phyloP scores from a whole-genome alignment of 495 filamentous ascomycete species.

The Aspergillus asperescens region DNA sequence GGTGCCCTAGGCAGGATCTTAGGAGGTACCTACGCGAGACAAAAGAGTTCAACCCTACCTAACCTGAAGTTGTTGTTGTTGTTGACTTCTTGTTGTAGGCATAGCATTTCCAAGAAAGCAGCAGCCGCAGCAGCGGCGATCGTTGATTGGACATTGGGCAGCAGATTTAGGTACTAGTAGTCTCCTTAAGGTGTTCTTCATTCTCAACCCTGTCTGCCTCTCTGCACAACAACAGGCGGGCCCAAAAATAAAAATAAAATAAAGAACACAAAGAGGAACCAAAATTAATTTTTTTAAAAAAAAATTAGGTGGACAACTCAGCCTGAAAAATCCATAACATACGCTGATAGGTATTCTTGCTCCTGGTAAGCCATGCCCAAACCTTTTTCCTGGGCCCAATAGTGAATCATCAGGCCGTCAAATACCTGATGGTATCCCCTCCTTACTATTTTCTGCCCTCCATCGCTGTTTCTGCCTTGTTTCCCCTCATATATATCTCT shows the following conservation, averaged over 20 bases:
- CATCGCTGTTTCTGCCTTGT: not conserved
- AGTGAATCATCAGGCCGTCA: constrained; percentile 8
- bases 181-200: not conserved
- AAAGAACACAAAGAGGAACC: not conserved
- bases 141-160: constrained; percentile 29
- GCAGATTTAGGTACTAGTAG: constrained; percentile 11
- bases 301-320: not conserved
- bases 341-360: not conserved
- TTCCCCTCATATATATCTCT: constrained; percentile 7
- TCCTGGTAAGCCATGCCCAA: constrained; percentile 6
- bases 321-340: not conserved
- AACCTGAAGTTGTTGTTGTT: not conserved
- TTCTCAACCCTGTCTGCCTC: not conserved
- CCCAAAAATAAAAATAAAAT: not conserved
- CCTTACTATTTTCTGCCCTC: not conserved
- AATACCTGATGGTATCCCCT: constrained; percentile 8
- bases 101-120: not conserved
- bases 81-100: too few relatives aligned
- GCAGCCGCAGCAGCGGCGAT: not conserved
- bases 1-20: too few relatives aligned
- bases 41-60: too few relatives aligned
- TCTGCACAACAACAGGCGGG: not conserved
- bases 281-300: not conserved
- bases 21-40: too few relatives aligned
- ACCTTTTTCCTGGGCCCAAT: constrained; percentile 1